phyloP scores from a whole-genome alignment of 495 filamentous ascomycete genomes.

The Hypoxylon intermedium region DNA sequence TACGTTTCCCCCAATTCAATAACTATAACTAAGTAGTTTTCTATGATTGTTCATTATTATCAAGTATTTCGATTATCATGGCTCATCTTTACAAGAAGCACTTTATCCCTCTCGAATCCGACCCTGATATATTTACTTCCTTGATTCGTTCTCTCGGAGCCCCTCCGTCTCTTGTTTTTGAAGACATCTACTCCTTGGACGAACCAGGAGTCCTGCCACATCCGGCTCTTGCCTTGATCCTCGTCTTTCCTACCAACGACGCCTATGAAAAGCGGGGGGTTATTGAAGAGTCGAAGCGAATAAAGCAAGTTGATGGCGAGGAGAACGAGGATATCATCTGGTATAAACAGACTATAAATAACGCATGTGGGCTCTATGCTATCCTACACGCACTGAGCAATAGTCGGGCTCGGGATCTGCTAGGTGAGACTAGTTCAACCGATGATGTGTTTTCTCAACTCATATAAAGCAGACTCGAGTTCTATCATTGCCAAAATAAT shows the following conservation, averaged over 20 bases:
- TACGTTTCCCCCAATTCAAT: too few species aligned
- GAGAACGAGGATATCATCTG: slow-evolving; percentile 59
- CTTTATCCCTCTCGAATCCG: slow-evolving; percentile 48
- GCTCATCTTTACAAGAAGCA: too few species aligned
- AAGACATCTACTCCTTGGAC: slow-evolving; percentile 75
- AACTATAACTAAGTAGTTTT: too few species aligned
- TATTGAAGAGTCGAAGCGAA: slow-evolving; percentile 40
- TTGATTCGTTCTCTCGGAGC: slow-evolving; percentile 68
- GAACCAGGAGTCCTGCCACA: slow-evolving; percentile 64
- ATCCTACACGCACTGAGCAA: slow-evolving; percentile 76
- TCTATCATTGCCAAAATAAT: too few species aligned
- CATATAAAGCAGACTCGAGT: too few species aligned
- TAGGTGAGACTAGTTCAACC: slow-evolving; percentile 43
- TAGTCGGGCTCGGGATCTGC: slow-evolving; percentile 45
- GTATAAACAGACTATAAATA: slow-evolving; percentile 83
- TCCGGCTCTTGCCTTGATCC: slow-evolving; percentile 71
- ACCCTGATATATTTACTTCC: slow-evolving; percentile 51
- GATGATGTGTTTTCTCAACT: too few species aligned
- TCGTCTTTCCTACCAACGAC: slow-evolving; percentile 64
- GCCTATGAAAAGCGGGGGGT: too few species aligned
- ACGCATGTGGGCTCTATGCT: slow-evolving; percentile 79
- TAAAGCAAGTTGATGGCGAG: slow-evolving; percentile 32
- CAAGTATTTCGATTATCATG: too few species aligned
- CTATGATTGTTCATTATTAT: too few species aligned
- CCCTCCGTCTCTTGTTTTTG: slow-evolving; percentile 64